Conservation (phyloP, 805 yeast species). For the Wickerhamiella kurtzmanii region DNA sequence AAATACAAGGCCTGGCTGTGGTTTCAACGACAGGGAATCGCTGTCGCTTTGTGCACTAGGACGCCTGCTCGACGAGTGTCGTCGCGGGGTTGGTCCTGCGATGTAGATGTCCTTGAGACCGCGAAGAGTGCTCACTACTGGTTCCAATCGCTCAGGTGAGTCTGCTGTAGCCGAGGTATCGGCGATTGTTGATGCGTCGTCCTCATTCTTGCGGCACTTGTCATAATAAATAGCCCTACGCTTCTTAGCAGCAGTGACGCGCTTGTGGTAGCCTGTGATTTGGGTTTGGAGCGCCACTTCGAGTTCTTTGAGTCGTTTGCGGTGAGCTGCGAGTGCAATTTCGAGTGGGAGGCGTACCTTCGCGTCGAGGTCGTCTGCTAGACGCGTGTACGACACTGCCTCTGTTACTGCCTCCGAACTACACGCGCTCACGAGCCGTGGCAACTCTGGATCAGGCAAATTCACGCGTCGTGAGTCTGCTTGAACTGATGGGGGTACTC, state of each 20-base stretch:
- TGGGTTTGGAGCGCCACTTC: slow-evolving; percentile 37
- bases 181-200: slow-evolving; percentile 17
- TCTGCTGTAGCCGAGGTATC: too few relatives aligned
- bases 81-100: neutral
- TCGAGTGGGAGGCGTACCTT: slow-evolving; percentile 53
- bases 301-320: slow-evolving; percentile 43
- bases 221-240: slow-evolving; percentile 50
- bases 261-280: slow-evolving; percentile 36
- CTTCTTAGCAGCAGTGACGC: slow-evolving; percentile 34
- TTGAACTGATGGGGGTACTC: slow-evolving; percentile 34
- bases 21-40: neutral
- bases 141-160: too few relatives aligned
- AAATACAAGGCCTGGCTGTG: neutral
- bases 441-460: slow-evolving; percentile 22
- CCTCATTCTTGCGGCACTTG: slow-evolving; percentile 58
- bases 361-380: slow-evolving; percentile 44
- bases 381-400: slow-evolving; percentile 41
- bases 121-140: slow-evolving; percentile 8
- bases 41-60: neutral
- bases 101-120: slow-evolving; percentile 5
- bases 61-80: neutral
- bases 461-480: slow-evolving; percentile 19
- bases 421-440: slow-evolving; percentile 31
- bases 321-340: slow-evolving; percentile 59
- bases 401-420: slow-evolving; percentile 38